These are phyloP conservation scores for Ottelia alismoides DNA, from an alignment of 106 monocot genomes.

Conservation along the genomic window DNA sequence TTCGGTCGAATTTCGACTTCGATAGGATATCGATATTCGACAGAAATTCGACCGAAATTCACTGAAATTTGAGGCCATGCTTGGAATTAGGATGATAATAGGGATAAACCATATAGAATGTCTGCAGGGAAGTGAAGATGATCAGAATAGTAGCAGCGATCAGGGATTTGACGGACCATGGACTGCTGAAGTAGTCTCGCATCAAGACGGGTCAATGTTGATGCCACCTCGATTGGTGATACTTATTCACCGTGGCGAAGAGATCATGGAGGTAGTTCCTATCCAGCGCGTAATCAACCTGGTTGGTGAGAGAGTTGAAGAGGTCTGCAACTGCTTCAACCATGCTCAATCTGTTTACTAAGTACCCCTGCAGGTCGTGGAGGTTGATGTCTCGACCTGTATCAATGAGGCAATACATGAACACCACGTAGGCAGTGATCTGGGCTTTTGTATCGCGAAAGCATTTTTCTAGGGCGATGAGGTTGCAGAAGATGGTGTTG, in stretches of 20 bases:
- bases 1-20: no score
- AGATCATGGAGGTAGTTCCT: slow-evolving; percentile 1
- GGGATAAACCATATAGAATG: no score
- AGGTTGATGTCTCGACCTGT: background rate
- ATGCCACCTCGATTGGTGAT: background rate
- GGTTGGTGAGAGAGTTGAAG: background rate
- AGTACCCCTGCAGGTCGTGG: background rate
- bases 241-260: background rate
- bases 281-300: background rate
- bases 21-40: no score
- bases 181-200: no score
- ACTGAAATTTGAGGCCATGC: no score
- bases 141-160: no score
- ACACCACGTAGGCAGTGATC: slow-evolving; percentile 3
- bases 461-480: slow-evolving; percentile 30
- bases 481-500: slow-evolving; percentile 10
- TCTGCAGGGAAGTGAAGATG: no score
- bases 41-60: no score
- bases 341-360: background rate
- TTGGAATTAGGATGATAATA: no score
- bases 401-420: background rate
- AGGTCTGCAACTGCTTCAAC: background rate
- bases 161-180: no score
- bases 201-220: background rate
- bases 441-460: background rate